These are phyloP conservation scores for Gnetum montanum DNA, from an alignment of 75 land plant species.

Conservation along the genomic window DNA sequence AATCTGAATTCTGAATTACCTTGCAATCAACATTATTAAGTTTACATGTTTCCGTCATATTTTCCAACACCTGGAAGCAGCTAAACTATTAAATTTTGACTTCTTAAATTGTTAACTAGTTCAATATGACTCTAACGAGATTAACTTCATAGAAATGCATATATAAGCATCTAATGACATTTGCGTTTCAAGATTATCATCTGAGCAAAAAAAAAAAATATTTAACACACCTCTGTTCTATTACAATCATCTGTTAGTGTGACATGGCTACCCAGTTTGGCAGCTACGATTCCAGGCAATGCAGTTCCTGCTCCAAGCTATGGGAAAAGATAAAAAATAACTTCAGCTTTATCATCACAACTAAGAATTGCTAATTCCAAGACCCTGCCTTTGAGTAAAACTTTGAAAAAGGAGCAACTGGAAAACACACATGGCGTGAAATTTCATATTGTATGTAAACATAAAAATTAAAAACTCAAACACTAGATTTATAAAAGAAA, in stretches of 20 bases:
- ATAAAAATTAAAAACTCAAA: too few relatives aligned
- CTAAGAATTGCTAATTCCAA: too few relatives aligned
- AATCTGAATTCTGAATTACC: constrained; percentile 19
- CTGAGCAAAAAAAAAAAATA: not conserved
- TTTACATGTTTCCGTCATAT: constrained; percentile 64
- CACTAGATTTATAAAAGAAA: too few relatives aligned
- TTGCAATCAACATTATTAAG: constrained; percentile 63
- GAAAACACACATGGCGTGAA: too few relatives aligned
- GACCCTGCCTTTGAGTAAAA: too few relatives aligned
- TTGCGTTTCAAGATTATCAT: not conserved
- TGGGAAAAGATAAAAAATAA: constrained; percentile 1
- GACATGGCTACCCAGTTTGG: constrained; percentile 78
- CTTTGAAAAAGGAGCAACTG: too few relatives aligned
- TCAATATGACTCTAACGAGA: too few relatives aligned
- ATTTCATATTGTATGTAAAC: too few relatives aligned
- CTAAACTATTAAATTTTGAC: too few relatives aligned
- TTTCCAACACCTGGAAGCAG: constrained; percentile 62
- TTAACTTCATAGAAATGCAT: not conserved
- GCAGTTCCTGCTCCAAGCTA: constrained; percentile 97
- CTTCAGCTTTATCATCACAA: too few relatives aligned
- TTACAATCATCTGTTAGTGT: constrained; percentile 57
- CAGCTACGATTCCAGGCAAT: constrained; percentile 92
- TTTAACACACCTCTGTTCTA: constrained; percentile 44
- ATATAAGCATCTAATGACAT: not conserved
- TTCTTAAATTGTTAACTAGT: too few relatives aligned